A percentile compares a stretch with the other conserved stretches of the same genome.
Conservation (phyloP, 192 early-diverging fungal species). For the Chytriomyces confervae region DNA sequence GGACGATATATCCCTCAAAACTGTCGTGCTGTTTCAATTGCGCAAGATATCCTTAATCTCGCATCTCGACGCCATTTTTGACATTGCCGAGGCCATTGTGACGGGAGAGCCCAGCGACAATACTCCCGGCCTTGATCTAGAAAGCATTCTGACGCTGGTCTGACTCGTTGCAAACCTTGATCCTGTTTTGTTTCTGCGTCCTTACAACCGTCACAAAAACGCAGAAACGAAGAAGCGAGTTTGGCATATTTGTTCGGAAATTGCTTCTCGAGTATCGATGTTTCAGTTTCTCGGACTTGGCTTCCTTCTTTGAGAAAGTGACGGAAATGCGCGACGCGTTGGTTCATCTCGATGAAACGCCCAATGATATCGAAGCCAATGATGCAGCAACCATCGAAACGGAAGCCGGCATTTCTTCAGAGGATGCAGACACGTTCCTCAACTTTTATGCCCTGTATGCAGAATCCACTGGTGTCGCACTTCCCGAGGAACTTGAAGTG, state of each 20-base stretch:
- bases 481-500: neutral
- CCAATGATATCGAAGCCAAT: neutral
- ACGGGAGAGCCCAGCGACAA: neutral
- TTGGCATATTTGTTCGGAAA: slow-evolving; percentile 18
- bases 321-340: neutral
- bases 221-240: slow-evolving; percentile 23
- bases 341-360: neutral
- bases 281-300: neutral
- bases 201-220: neutral
- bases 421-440: neutral
- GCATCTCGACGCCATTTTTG: slow-evolving; percentile 18
- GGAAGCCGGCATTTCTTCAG: neutral
- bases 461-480: neutral
- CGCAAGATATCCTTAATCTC: neutral
- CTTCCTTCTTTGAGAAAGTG: slow-evolving; percentile 18
- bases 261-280: slow-evolving; percentile 14
- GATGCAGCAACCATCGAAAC: neutral
- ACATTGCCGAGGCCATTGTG: slow-evolving; percentile 17
- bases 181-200: neutral
- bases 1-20: neutral
- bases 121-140: neutral
- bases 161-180: neutral
- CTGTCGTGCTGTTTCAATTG: neutral
- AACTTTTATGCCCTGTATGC: neutral
- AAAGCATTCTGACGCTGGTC: slow-evolving; percentile 8